Evolutionary conservation across 768 basidiomycete genomes (phyloP).

Genomic region (Tubosaeta sp.): DNA sequence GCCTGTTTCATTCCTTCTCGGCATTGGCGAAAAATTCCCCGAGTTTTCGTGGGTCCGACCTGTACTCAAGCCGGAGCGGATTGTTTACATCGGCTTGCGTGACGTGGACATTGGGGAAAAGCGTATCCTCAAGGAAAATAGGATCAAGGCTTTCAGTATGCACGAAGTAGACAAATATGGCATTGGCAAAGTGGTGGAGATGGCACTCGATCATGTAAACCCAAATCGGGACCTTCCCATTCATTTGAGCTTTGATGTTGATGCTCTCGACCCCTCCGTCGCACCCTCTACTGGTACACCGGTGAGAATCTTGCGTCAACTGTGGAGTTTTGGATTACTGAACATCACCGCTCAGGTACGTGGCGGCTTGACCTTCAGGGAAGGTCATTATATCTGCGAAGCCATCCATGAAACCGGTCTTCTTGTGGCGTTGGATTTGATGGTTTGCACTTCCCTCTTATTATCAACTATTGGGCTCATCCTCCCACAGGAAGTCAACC

Average conservation of each 20-base stretch:
- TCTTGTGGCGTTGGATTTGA: conserved; percentile 88
- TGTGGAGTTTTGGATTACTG: background rate
- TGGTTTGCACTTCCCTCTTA: conserved; percentile 52
- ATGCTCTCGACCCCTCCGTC: conserved; percentile 89
- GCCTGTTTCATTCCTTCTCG: conserved; percentile 91
- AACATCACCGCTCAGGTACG: conserved; percentile 52
- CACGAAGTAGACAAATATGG: conserved; percentile 86
- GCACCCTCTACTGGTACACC: conserved; percentile 96
- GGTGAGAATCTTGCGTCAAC: conserved; percentile 33
- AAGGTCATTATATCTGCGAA: conserved; percentile 98
- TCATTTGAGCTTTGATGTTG: conserved; percentile 95
- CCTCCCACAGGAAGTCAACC: conserved; percentile 81
- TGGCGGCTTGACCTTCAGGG: conserved; percentile 93
- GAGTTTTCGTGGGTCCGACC: conserved; percentile 61
- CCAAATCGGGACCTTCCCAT: conserved; percentile 79
- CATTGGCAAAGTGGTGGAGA: conserved; percentile 91
- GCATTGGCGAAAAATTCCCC: conserved; percentile 36
- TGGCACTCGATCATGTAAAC: conserved; percentile 94
- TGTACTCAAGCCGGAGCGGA: conserved; percentile 59
- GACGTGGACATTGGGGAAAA: conserved; percentile 91
- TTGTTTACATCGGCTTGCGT: conserved; percentile 97
- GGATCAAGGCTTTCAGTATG: conserved; percentile 88
- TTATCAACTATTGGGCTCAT: conserved; percentile 4
- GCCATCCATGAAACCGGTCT: conserved; percentile 89
- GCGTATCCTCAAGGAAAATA: conserved; percentile 71